Conservation (phyloP, 176 grass and related monocot genomes). For the Carex scoparia region DNA sequence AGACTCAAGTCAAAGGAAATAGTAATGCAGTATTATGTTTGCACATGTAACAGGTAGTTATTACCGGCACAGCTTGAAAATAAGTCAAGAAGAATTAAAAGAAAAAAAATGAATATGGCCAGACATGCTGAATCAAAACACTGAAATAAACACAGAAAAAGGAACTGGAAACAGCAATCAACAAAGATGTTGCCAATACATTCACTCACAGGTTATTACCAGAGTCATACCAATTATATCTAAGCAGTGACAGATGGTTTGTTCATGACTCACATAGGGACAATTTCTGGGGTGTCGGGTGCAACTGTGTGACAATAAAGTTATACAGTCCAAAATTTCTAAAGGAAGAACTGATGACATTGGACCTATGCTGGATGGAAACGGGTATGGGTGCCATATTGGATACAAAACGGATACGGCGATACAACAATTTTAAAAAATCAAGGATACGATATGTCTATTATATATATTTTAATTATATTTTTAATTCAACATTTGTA, state of each 20-base stretch:
- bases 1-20: neutral
- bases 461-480: too few relatives aligned
- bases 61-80: neutral
- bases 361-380: too few relatives aligned
- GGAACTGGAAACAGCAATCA: neutral
- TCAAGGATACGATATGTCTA: too few relatives aligned
- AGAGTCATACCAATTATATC: neutral
- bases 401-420: too few relatives aligned
- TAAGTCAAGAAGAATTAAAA: neutral
- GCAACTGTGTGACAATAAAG: neutral
- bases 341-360: neutral
- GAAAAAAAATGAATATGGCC: neutral
- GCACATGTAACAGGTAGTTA: neutral
- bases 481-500: too few relatives aligned
- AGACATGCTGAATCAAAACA: neutral
- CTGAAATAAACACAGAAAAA: neutral
- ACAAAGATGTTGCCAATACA: neutral
- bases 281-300: neutral
- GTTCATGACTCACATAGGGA: neutral
- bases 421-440: too few relatives aligned
- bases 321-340: neutral
- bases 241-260: neutral
- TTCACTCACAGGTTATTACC: neutral
- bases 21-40: neutral
- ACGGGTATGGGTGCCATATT: too few relatives aligned